phyloP scores from a whole-genome alignment of 2,329 filamentous ascomycete species.

The Hymenoscyphus occultus region DNA sequence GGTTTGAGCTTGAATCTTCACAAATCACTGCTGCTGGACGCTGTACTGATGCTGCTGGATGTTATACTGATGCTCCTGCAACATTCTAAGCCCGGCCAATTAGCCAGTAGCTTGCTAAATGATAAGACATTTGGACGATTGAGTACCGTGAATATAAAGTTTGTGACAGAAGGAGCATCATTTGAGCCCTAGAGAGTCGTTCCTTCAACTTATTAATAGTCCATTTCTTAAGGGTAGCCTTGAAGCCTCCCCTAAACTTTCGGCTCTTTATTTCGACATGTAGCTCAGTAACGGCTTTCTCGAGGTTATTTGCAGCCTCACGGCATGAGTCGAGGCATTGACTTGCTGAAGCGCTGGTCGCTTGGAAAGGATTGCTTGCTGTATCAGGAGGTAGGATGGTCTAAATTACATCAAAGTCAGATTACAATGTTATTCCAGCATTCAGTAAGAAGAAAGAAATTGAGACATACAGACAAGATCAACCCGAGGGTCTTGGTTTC shows the following conservation, averaged over 20 bases:
- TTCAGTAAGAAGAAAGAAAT: background rate
- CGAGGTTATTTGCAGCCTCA: background rate
- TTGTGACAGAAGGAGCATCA: conserved; percentile 1
- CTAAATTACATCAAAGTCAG: background rate
- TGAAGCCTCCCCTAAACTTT: background rate
- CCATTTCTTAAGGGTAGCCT: background rate
- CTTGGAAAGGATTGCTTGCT: background rate
- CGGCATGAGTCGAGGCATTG: background rate
- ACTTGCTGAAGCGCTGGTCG: background rate
- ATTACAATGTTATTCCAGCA: background rate
- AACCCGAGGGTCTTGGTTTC: background rate
- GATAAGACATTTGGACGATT: background rate
- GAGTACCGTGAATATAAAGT: conserved; percentile 1
- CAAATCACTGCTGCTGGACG: background rate
- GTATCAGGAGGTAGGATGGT: background rate
- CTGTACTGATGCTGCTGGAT: conserved; percentile 1
- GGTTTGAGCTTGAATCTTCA: background rate
- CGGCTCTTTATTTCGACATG: background rate
- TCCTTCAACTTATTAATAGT: conserved; percentile 11
- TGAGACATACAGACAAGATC: background rate
- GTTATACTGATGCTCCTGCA: conserved; percentile 4
- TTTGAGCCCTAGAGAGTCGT: conserved; percentile 1
- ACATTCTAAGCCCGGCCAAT: background rate
- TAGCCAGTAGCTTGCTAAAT: background rate
- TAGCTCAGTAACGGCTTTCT: background rate